Evolutionary conservation across 192 early-diverging fungal genomes (phyloP).

Genomic region (Funneliformis geosporum): DNA sequence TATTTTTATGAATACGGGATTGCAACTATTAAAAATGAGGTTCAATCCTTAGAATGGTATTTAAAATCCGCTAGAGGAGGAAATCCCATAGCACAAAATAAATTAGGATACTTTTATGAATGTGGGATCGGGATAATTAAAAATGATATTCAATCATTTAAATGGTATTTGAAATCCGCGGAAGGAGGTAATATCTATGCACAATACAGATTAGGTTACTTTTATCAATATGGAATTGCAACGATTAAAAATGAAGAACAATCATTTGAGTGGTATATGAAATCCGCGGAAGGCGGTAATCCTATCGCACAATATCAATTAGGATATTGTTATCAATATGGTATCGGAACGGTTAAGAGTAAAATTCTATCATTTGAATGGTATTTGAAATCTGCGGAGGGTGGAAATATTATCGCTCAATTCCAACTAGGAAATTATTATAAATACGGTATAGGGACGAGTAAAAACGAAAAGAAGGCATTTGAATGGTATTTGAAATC

Average conservation of each 20-base stretch:
- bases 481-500: conserved; percentile 38
- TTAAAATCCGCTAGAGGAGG: conserved; percentile 61
- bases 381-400: conserved; percentile 63
- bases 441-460: conserved; percentile 74
- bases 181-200: conserved; percentile 60
- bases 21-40: conserved; percentile 54
- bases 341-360: conserved; percentile 51
- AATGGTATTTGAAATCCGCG: conserved; percentile 58
- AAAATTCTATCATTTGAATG: conserved; percentile 62
- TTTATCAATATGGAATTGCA: conserved; percentile 68
- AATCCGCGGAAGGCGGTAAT: conserved; percentile 62
- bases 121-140: conserved; percentile 69
- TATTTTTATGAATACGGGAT: conserved; percentile 82
- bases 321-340: conserved; percentile 84
- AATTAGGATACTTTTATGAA: conserved; percentile 81
- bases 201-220: conserved; percentile 77
- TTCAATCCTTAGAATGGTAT: conserved; percentile 64
- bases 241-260: conserved; percentile 48
- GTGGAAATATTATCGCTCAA: conserved; percentile 75
- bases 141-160: conserved; percentile 53
- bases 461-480: conserved; percentile 57
- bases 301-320: conserved; percentile 62
- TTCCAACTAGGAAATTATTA: conserved; percentile 82
- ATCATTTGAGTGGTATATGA: conserved; percentile 60
- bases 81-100: conserved; percentile 78